Percentiles rank a stretch among this genome's conserved stretches.
These are phyloP conservation scores for Funneliformis geosporum DNA, from an alignment of 192 early-diverging fungal genomes.

Conservation along the genomic window DNA sequence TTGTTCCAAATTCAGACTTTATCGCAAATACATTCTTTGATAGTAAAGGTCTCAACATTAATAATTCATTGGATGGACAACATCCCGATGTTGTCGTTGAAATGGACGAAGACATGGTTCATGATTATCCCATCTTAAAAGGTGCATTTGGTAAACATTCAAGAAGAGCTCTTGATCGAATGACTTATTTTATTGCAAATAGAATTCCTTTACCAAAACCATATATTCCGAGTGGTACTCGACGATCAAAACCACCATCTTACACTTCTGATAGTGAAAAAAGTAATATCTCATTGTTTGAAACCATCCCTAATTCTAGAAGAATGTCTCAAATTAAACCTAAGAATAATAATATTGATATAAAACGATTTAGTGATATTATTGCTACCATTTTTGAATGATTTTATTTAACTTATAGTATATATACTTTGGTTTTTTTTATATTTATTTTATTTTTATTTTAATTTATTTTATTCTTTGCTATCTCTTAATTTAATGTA, in stretches of 20 bases:
- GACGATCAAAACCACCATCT: not conserved
- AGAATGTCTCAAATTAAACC: no score
- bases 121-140: conserved; percentile 13
- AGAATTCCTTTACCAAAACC: not conserved
- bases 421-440: no score
- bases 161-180: not conserved
- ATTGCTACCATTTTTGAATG: no score
- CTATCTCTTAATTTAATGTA: no score
- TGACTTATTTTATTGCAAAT: not conserved
- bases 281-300: no score
- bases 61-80: not conserved
- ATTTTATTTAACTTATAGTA: no score
- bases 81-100: conserved; percentile 20
- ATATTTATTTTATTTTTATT: no score
- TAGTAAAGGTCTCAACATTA: not conserved
- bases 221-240: not conserved
- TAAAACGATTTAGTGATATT: no score
- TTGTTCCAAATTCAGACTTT: not conserved
- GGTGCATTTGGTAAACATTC: conserved; percentile 5
- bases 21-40: not conserved
- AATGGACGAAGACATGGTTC: conserved; percentile 16
- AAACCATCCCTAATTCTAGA: no score
- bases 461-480: no score
- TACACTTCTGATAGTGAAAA: no score
- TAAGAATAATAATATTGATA: no score